Conservation (phyloP, 331 rosid genomes). For the Cydonia oblonga region DNA sequence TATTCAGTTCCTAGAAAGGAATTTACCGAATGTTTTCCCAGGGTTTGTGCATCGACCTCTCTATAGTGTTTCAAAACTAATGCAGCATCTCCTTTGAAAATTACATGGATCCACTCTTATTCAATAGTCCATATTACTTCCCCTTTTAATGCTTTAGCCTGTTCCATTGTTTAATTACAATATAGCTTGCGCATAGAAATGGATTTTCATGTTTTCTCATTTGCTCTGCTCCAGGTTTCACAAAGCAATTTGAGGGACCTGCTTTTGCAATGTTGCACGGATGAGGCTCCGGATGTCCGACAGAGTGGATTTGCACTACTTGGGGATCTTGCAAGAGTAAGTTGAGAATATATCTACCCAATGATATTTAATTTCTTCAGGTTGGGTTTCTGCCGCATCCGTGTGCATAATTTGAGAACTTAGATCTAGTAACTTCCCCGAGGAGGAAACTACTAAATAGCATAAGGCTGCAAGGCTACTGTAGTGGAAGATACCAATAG, state of each 20-base stretch:
- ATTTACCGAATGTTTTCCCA: not conserved
- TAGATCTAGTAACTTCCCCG: not conserved
- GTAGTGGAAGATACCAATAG: not conserved
- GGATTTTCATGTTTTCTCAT: conserved; percentile 13
- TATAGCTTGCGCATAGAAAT: not conserved
- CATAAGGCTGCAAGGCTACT: not conserved
- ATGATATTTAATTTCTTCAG: not conserved
- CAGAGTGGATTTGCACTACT: conserved; percentile 95
- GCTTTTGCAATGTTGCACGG: conserved; percentile 77
- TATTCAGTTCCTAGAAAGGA: not conserved
- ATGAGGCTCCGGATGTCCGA: conserved; percentile 86
- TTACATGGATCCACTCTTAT: not conserved
- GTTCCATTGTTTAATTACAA: not conserved
- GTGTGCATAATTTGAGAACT: not conserved
- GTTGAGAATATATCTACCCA: conserved; percentile 12
- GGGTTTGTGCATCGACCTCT: not conserved
- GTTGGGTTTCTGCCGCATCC: not conserved
- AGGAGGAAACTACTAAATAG: not conserved
- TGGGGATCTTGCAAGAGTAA: conserved; percentile 97
- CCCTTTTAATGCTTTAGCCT: not conserved
- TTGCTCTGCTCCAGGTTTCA: conserved; percentile 49
- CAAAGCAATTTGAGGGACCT: conserved; percentile 72
- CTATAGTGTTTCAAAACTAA: not conserved
- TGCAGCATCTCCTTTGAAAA: not conserved
- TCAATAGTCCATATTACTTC: not conserved